Evolutionary conservation across 352 stramenopile genomes (phyloP), one percentile per base, ranked within the genome.

Genomic region (Phytophthora sansomeana): DNA sequence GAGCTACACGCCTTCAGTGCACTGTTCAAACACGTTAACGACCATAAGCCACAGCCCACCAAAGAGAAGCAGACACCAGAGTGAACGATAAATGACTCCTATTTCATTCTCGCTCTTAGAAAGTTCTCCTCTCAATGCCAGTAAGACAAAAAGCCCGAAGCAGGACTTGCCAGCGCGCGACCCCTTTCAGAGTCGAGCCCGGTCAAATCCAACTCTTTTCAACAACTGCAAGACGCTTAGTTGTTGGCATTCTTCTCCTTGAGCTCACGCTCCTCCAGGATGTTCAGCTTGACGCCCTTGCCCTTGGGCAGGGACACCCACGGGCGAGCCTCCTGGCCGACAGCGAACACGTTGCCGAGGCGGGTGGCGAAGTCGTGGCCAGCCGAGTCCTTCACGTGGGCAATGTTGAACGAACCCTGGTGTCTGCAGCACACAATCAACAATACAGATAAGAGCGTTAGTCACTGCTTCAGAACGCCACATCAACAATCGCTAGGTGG

Each of bases 231-330:
- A 41, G 30, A 66, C 41, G 53, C 47, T 83, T 89, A 91, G 76
- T 89, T 87, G 64, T 85, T 82, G 66, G 77, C 74, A 67, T 80
- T 78, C 77, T 92, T 93, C 72, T 93, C 85, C 54, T 86, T 85
- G 47, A 92, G 74, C 60, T 79, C 77, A 48, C 83, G 83, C 89
- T 99, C 92, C 82, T 99, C 95, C 55, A 99, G 77, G 73, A 99
- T 99, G 74, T 83, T 98, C 74, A 99, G 97, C 96, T 99, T 99
- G 84, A 99, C 90, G 78, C 98, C 98, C 89, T 99, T 98, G 88
- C 97, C 97, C 87, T 98, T 98, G 36, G 98, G 97, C 55, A 99
- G 90, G 49, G 95, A 97, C 49, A 99, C 91, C 70, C 94, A 91
- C 64, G 96, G 91, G 38, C 94, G 91, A 55, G 93, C 88, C 59